Evolutionary conservation across 1,284 basidiomycete species (phyloP), one percentile per base, ranked within the genome.

Genomic region (Pholiota adiposa): DNA sequence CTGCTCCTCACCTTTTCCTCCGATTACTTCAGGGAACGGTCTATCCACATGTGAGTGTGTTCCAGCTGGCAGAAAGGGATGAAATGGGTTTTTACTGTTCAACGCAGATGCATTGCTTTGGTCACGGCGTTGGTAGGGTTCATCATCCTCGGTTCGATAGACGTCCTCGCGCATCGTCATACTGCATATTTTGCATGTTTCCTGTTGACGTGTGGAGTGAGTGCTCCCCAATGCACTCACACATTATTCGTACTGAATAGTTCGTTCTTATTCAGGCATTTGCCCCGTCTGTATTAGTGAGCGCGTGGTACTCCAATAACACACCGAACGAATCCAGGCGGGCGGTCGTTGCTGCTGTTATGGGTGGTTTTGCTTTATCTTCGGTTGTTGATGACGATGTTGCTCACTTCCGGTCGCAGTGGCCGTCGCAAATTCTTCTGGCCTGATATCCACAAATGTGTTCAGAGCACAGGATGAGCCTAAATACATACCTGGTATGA

Each of bases 131-230:
- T 85, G 27, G 62, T 79, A 40, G 83, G 83, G 2, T 85, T 84
- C 69, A 74, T 85, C 62, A 73, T 85, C 43, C 74, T 83, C 38
- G 79, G 78, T n/a, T 74, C 74, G 21, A 79, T 84, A 50, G 72
- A 83, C 60, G 72, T 75, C 8, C 51, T 77, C 34, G 65, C 64
- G 12, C 66, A 79, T 59, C 73, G 75, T 49, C 69, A 72, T 48
- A 72, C 78, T 14, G 81, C 81, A 18, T 84, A 83, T 67, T 83
- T 84, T 67, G 79, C 80, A 25, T 81, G 78, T 60, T 82, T 82
- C 72, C 65, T 82, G 54, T 68, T 82, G 55, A 79, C 77, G 12
- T 79, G 79, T 73, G 82, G 77, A 54, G 77, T 77, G 59, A 61
- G 75, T 60, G 29, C 44, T 29, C 19, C 60, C 19, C 7, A 44